Base-by-base conservation (phyloP, 2,329 filamentous ascomycete species). In the Lomentospora prolificans region DNA sequence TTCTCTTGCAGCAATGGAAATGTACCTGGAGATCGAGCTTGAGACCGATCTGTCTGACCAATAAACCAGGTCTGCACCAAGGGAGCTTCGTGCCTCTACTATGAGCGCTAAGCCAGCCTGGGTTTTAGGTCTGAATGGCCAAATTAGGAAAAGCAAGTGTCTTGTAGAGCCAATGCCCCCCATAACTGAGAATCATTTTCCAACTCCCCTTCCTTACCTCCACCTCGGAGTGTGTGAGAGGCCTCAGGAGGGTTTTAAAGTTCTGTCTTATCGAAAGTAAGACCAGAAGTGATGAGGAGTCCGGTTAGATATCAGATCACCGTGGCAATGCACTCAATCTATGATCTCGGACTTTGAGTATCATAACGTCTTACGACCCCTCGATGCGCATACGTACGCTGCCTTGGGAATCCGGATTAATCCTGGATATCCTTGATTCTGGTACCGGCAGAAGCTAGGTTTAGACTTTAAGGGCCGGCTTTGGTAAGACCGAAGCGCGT, bases 41-140 rank as follows among this genome's bases (percentile, higher is more conserved):
- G 36, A 41, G 36, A 41, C 19, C n/a, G n/a, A 17, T 41, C 36
- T 48, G 44, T 48, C 44, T 48, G 44, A 48, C 44, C 44, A n/a
- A 22, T 48, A 19, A 48, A 48, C 44, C 4, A 48, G 44, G 22
- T 12, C 44, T 48, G 22, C 44, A 48, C 22, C 17, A 5, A 48
- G 44, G 44, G 44, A 48, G 17, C 44, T 25, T 48, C 44, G 24
- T 48, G 44, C 22, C 7, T 14, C 22, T 10, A 48, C 44, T 25
- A 25, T 14, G 12, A 6, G 10, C 19, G 22, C 44, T 48, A 48
- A 48, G 24, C 12, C 44, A 48, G 22, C 44, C 22, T 48, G 44
- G 24, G 19, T 25, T 22, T 46, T 48, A 48, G 44, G 22, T 19
- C 19, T 22, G 24, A 27, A 48, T 48, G 6, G 24, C 44, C 22